These are phyloP conservation scores for Solanum ahanhuiri DNA, from an alignment of 257 asterid species.

Conservation along the genomic window DNA sequence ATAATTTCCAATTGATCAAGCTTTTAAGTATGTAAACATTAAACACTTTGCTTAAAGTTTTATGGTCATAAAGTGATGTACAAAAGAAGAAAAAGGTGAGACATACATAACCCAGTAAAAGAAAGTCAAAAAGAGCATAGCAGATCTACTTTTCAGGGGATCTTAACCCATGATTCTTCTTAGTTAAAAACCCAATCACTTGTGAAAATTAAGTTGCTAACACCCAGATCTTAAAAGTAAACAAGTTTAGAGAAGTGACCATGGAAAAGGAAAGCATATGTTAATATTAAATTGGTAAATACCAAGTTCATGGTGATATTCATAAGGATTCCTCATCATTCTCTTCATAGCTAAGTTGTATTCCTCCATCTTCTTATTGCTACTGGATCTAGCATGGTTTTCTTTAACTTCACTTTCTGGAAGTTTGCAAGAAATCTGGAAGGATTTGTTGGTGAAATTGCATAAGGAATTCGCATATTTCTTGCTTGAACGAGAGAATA, in stretches of 20 bases:
- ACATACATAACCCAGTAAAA: neutral
- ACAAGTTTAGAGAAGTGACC: neutral
- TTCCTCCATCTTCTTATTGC: constrained; percentile 40
- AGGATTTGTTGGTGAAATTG: constrained; percentile 3
- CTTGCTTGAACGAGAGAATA: constrained; percentile 12
- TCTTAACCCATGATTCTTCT: too few species aligned
- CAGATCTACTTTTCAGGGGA: neutral
- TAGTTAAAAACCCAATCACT: neutral
- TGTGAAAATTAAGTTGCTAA: neutral
- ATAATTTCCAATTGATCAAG: neutral
- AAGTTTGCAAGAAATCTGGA: constrained; percentile 32
- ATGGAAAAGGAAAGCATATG: neutral
- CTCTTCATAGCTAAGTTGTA: constrained; percentile 77
- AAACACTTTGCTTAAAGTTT: neutral
- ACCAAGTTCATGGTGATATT: constrained; percentile 93
- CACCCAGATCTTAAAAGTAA: too few species aligned
- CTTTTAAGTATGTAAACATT: neutral
- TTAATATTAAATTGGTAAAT: neutral
- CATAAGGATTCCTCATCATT: constrained; percentile 92
- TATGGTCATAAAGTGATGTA: neutral
- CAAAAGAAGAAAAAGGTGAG: neutral
- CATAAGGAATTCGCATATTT: neutral
- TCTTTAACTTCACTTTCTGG: constrained; percentile 28
- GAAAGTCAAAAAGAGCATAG: neutral
- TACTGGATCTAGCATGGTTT: constrained; percentile 5